phyloP scores from a whole-genome alignment of 306 rosid species.

The Prunus fruticosa region DNA sequence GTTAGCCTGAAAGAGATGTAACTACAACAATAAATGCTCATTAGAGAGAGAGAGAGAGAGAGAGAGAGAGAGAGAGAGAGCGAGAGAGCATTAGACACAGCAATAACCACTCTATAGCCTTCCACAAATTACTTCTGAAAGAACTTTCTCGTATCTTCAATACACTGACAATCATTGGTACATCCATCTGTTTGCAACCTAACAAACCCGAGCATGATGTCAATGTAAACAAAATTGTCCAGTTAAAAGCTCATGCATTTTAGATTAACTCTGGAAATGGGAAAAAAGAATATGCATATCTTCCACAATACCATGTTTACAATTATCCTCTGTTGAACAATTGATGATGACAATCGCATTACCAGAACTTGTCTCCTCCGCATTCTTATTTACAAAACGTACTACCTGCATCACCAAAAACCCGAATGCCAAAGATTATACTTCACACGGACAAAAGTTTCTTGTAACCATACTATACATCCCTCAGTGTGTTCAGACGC shows the following conservation, averaged over 20 bases:
- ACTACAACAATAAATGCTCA: not conserved
- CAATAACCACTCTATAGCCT: conserved; percentile 53
- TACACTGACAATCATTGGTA: conserved; percentile 44
- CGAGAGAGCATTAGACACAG: conserved; percentile 34
- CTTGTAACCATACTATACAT: not conserved
- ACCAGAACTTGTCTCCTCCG: conserved; percentile 39
- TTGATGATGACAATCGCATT: conserved; percentile 43
- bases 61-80: not conserved
- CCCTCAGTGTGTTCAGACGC: not conserved
- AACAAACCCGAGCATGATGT: conserved; percentile 24
- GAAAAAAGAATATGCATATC: conserved; percentile 8
- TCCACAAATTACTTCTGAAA: conserved; percentile 49
- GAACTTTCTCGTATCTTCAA: conserved; percentile 67
- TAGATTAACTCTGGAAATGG: conserved; percentile 7
- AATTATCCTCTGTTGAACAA: conserved; percentile 29
- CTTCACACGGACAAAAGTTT: not conserved
- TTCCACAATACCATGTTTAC: conserved; percentile 42
- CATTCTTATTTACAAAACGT: conserved; percentile 36
- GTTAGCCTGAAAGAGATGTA: not conserved
- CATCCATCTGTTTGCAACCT: conserved; percentile 47
- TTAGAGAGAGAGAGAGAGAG: not conserved
- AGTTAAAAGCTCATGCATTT: not conserved
- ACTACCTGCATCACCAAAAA: conserved; percentile 43
- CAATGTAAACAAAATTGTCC: conserved; percentile 12
- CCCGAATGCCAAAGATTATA: conserved; percentile 1